These are phyloP conservation scores for Pilaira anomala DNA, from an alignment of 192 early-diverging fungal species.

Conservation along the genomic window DNA sequence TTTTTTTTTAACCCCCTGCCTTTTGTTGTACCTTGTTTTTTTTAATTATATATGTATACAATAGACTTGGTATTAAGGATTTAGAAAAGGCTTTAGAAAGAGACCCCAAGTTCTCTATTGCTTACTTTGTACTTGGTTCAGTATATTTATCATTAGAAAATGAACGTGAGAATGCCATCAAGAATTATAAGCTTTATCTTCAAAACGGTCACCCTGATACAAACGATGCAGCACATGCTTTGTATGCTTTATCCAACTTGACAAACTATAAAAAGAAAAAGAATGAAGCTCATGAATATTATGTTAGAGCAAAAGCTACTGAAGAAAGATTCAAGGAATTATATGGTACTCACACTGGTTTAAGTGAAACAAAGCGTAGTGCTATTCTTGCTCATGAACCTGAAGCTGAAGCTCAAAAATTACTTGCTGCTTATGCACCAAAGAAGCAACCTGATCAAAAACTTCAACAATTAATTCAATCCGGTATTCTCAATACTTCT, in stretches of 20 bases:
- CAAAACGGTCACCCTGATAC: conserved; percentile 50
- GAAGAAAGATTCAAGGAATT: conserved; percentile 52
- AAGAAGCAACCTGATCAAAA: conserved; percentile 24
- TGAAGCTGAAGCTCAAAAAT: conserved; percentile 24
- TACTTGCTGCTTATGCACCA: conserved; percentile 20
- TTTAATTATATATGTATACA: background rate
- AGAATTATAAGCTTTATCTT: conserved; percentile 51
- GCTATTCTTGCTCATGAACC: conserved; percentile 41
- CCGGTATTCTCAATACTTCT: conserved; percentile 40
- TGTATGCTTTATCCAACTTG: conserved; percentile 48
- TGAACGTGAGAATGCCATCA: conserved; percentile 43
- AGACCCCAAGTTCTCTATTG: conserved; percentile 30
- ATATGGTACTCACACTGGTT: conserved; percentile 46
- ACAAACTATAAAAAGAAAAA: conserved; percentile 37
- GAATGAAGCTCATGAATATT: conserved; percentile 46
- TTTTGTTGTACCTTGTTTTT: background rate
- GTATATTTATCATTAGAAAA: conserved; percentile 40
- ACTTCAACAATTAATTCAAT: conserved; percentile 36
- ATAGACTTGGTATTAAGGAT: conserved; percentile 34
- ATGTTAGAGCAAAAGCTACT: conserved; percentile 48
- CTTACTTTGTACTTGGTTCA: conserved; percentile 34
- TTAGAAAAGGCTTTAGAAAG: conserved; percentile 21
- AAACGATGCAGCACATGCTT: conserved; percentile 47
- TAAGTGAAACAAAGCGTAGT: conserved; percentile 51
- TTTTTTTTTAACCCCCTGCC: background rate